These are phyloP conservation scores for Amaranthus hypochondriacus DNA, from an alignment of 148 eudicot genomes.

Conservation along the genomic window DNA sequence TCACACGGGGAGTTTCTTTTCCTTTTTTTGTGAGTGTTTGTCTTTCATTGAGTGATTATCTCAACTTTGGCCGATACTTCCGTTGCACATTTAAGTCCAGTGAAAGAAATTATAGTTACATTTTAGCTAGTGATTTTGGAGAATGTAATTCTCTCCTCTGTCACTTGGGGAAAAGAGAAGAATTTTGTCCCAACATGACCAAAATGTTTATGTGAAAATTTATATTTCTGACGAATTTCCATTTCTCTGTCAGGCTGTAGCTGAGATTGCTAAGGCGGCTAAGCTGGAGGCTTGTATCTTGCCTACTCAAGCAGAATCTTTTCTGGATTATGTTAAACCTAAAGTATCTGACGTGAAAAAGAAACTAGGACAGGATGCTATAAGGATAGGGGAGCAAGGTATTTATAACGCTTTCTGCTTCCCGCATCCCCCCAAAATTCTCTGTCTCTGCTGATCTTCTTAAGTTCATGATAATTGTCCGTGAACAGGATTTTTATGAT, in stretches of 20 bases:
- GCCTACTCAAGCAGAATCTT: constrained; percentile 54
- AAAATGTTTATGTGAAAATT: background rate
- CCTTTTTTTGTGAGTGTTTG: background rate
- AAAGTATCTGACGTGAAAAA: constrained; percentile 36
- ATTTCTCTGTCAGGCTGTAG: constrained; percentile 60
- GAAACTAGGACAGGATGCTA: constrained; percentile 24
- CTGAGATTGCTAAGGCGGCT: constrained; percentile 80
- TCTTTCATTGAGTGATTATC: background rate
- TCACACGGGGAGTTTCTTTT: background rate
- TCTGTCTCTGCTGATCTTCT: background rate
- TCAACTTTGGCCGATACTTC: background rate
- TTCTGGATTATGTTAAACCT: constrained; percentile 36
- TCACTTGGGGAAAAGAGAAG: too few relatives aligned
- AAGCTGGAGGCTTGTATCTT: constrained; percentile 61
- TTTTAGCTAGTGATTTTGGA: background rate
- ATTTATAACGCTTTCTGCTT: background rate
- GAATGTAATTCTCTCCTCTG: background rate
- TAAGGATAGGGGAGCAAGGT: constrained; percentile 43
- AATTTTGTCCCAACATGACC: background rate
- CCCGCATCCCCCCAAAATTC: background rate
- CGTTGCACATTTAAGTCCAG: too few relatives aligned
- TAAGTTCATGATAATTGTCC: background rate
- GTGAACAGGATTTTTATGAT: background rate
- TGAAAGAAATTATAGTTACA: background rate
- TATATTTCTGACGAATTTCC: constrained; percentile 2